Conservation (phyloP, 129 eudicot genomes). For the Scalesia atractyloides region DNA sequence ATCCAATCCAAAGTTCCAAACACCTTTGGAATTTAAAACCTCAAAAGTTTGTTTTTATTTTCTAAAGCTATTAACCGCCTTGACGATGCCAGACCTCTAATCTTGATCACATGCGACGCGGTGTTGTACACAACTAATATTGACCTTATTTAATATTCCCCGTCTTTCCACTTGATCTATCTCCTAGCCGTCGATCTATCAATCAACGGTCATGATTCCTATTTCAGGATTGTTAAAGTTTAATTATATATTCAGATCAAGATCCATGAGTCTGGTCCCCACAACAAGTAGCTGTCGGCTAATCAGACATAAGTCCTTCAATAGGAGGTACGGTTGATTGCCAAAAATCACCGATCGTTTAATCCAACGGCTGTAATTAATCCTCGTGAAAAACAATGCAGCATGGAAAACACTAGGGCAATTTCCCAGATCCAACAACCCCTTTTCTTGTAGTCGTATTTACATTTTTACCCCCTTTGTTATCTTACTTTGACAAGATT, state of each 20-base stretch:
- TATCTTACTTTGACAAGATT: background rate
- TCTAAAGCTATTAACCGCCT: slow-evolving; percentile 29
- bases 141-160: slow-evolving; percentile 27
- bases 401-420: slow-evolving; percentile 35
- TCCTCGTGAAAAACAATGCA: slow-evolving; percentile 48
- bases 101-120: no score
- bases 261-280: slow-evolving; percentile 36
- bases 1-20: background rate
- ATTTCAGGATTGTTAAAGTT: slow-evolving; percentile 34
- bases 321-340: slow-evolving; percentile 48
- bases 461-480: slow-evolving; percentile 13
- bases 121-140: no score
- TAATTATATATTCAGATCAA: slow-evolving; percentile 23
- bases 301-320: slow-evolving; percentile 36
- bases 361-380: slow-evolving; percentile 40
- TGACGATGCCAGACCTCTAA: slow-evolving; percentile 1
- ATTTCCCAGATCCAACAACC: slow-evolving; percentile 63
- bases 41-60: background rate
- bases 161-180: slow-evolving; percentile 22
- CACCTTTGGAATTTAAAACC: background rate
- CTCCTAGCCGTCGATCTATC: slow-evolving; percentile 31
- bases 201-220: slow-evolving; percentile 29
- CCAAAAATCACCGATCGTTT: slow-evolving; percentile 24
- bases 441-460: background rate
- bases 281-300: slow-evolving; percentile 38